These are phyloP conservation scores for Phaffia tasmanica DNA, from an alignment of 768 basidiomycete genomes.

Conservation along the genomic window DNA sequence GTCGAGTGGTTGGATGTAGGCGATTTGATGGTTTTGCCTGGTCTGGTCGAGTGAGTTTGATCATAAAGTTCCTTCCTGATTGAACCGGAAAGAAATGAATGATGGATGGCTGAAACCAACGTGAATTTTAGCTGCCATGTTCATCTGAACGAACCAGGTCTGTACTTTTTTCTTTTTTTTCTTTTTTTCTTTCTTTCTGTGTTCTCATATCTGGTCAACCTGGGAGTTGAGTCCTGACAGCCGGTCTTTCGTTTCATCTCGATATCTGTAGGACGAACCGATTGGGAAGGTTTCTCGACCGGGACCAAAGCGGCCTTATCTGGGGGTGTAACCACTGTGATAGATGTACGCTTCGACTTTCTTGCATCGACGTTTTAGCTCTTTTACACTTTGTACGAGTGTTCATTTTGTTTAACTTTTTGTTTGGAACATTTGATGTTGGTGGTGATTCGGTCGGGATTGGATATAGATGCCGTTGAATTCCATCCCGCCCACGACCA, in stretches of 20 bases:
- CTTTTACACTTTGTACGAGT: neutral
- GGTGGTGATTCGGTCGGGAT: neutral
- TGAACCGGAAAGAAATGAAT: neutral
- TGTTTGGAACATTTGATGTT: neutral
- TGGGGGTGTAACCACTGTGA: constrained; percentile 87
- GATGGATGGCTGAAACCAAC: too few relatives aligned
- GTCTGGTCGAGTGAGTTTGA: constrained; percentile 60
- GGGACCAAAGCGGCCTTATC: constrained; percentile 84
- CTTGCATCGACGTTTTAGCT: neutral
- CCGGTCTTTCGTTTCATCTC: too few relatives aligned
- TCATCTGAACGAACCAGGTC: constrained; percentile 67
- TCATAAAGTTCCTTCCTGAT: neutral
- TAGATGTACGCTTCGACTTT: constrained; percentile 46
- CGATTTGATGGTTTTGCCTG: constrained; percentile 56
- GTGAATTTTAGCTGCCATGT: constrained; percentile 45
- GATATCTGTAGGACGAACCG: constrained; percentile 55
- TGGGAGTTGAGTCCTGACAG: too few relatives aligned
- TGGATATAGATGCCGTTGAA: constrained; percentile 70
- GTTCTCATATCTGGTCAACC: neutral
- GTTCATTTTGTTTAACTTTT: neutral
- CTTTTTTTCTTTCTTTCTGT: neutral
- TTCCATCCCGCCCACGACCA: constrained; percentile 91
- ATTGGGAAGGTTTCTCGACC: constrained; percentile 88
- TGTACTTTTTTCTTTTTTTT: neutral
- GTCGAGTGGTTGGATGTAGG: constrained; percentile 46